Evolutionary conservation across 1,284 basidiomycete genomes (phyloP), one percentile per base, ranked within the genome.

Genomic region (Naganishia cerealis): DNA sequence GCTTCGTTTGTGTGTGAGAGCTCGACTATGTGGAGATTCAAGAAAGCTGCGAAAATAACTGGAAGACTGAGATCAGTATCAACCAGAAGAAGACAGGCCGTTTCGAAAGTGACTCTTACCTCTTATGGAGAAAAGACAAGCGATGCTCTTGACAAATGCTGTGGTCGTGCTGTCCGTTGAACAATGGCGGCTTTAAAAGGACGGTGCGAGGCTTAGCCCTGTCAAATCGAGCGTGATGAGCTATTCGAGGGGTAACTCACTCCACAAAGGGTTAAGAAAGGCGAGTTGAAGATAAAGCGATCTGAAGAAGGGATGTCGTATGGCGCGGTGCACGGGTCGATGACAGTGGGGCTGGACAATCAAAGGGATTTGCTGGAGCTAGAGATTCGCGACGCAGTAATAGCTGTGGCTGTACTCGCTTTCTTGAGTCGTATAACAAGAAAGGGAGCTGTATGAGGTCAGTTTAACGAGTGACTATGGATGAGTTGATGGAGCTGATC

Each of bases 401-500:
- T 50, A n/a, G 46, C 10, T 21, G 46, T 50, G 13, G 46, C 21
- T 21, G n/a, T 21, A 50, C 9, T 50, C 9, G 24, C 9, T 24
- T 10, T n/a, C 10, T 50, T 3, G 21, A 33, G 57, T 18, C 10
- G 24, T n/a, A 10, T 21, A 24, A 18, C 26, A 24, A 53, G 61
- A 54, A 42, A 53, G 50, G 61, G 24, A 53, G 55, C 38, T 24
- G 50, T 63, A 42, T 42, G 38, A 67, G 58, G 68, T 56, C 24
- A 69, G 75, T 48, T 72, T 42, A 62, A 53, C 43, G 71, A 73
- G 42, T 69, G 71, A 59, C 70, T 73, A 68, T 10, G 39, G 59
- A 40, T 68, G 48, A 56, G 53, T 33, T 61, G 48, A 26, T 54
- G 21, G 21, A 16, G 43, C 24, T 59, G 58, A 29, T 52, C 52